These are phyloP conservation scores for Neurospora sublineolata DNA, from an alignment of 495 filamentous ascomycete genomes.

Conservation along the genomic window DNA sequence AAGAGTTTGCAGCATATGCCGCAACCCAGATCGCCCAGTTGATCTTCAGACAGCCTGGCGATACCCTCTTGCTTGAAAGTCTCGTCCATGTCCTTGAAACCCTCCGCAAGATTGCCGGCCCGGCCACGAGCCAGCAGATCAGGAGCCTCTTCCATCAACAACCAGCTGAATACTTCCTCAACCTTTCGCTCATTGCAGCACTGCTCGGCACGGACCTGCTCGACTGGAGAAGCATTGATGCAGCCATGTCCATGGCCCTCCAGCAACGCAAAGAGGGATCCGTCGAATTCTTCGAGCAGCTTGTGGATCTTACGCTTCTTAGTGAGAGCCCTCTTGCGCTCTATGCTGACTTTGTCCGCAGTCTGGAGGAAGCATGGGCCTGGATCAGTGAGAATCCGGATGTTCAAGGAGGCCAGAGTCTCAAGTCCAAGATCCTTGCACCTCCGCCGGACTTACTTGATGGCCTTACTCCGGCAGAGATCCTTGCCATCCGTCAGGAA, in stretches of 20 bases:
- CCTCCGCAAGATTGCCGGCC: slow-evolving; percentile 63
- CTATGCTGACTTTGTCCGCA: slow-evolving; percentile 76
- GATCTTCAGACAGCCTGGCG: slow-evolving; percentile 45
- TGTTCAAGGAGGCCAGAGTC: slow-evolving; percentile 49
- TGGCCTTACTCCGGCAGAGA: slow-evolving; percentile 11
- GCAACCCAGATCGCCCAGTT: slow-evolving; percentile 59
- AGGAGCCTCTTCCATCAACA: slow-evolving; percentile 53
- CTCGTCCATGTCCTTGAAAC: slow-evolving; percentile 71
- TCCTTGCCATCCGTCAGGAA: slow-evolving; percentile 41
- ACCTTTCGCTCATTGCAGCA: slow-evolving; percentile 62
- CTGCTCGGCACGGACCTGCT: slow-evolving; percentile 62
- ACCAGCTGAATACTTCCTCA: slow-evolving; percentile 66
- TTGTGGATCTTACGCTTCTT: slow-evolving; percentile 68
- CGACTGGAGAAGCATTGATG: slow-evolving; percentile 71
- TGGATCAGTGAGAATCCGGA: slow-evolving; percentile 69
- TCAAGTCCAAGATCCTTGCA: slow-evolving; percentile 62
- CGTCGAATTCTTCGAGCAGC: slow-evolving; percentile 59
- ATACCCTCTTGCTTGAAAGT: slow-evolving; percentile 64
- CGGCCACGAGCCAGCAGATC: slow-evolving; percentile 58
- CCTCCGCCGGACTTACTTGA: slow-evolving; percentile 39
- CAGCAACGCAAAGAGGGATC: slow-evolving; percentile 53
- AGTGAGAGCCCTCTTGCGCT: slow-evolving; percentile 64
- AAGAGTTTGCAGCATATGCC: slow-evolving; percentile 54
- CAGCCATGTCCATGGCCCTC: slow-evolving; percentile 60
- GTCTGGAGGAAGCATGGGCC: slow-evolving; percentile 64